Percentiles rank a stretch among this genome's conserved stretches.
These are phyloP conservation scores for Primulina huaijiensis DNA, from an alignment of 257 asterid species.

Conservation along the genomic window DNA sequence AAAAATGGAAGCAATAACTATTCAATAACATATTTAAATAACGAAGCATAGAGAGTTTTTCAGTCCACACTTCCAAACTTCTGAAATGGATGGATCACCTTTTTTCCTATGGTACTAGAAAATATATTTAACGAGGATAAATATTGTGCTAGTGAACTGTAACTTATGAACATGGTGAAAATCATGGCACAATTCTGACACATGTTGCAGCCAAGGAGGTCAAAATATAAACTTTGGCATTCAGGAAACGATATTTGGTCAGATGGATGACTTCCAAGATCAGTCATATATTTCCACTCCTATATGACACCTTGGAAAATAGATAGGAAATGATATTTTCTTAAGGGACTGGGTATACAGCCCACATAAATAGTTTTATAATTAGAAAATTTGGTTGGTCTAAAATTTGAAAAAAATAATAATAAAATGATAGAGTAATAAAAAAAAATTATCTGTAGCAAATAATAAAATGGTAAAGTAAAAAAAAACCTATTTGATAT, in stretches of 20 bases:
- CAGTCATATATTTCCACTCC: background rate
- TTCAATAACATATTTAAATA: background rate
- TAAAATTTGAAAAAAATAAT: background rate
- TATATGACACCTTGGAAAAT: slow-evolving; percentile 5
- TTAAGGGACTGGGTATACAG: background rate
- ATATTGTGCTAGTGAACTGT: background rate
- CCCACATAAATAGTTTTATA: background rate
- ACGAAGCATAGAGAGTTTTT: background rate
- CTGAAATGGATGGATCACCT: background rate
- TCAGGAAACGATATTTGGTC: background rate
- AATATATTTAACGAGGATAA: background rate
- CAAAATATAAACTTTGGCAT: slow-evolving; percentile 8
- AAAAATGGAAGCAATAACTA: background rate
- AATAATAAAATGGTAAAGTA: background rate
- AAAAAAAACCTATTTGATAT: background rate
- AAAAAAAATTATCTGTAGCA: background rate
- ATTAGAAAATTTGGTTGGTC: background rate
- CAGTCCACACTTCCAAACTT: slow-evolving; percentile 14
- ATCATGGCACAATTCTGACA: background rate
- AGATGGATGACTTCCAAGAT: background rate
- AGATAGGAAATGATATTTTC: background rate
- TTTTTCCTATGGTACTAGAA: background rate
- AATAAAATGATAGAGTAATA: background rate
- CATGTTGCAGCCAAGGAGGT: slow-evolving; percentile 5
- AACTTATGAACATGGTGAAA: background rate